These are phyloP conservation scores for Capronia coronata DNA, from an alignment of 2,329 filamentous ascomycete species.

Conservation along the genomic window DNA sequence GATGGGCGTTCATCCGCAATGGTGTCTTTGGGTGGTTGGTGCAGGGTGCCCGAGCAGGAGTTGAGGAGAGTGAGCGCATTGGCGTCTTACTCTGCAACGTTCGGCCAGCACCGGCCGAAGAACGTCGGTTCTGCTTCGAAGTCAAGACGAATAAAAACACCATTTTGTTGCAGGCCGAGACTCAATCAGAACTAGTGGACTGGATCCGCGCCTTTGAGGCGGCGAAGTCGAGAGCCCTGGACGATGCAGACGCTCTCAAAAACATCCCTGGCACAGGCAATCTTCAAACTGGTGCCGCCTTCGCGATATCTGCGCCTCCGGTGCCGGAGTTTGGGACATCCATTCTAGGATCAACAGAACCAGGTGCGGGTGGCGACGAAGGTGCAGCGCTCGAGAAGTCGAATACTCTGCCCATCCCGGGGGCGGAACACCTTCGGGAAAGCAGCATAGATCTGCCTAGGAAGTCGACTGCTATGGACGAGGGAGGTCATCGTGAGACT, in stretches of 20 bases:
- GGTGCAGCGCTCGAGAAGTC: conserved; percentile 52
- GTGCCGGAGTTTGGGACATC: conserved; percentile 88
- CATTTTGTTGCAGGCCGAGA: conserved; percentile 85
- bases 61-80: conserved; percentile 93
- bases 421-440: conserved; percentile 54
- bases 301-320: conserved; percentile 82
- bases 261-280: conserved; percentile 46
- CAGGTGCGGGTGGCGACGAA: conserved; percentile 43
- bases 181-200: conserved; percentile 81
- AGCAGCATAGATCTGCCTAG: conserved; percentile 66
- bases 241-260: conserved; percentile 56
- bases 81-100: conserved; percentile 91
- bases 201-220: conserved; percentile 93
- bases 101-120: conserved; percentile 83
- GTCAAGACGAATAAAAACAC: conserved; percentile 95
- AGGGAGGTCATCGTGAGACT: conserved; percentile 71
- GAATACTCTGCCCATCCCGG: conserved; percentile 60
- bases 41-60: conserved; percentile 69
- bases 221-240: conserved; percentile 85
- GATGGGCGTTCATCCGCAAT: conserved; percentile 94
- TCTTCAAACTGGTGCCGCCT: conserved; percentile 59
- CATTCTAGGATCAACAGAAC: conserved; percentile 58
- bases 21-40: conserved; percentile 94
- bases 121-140: conserved; percentile 94
- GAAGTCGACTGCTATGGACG: conserved; percentile 53